These are phyloP conservation scores for Keithomyces neogunnii DNA, from an alignment of 2,329 filamentous ascomycete species.

Conservation along the genomic window DNA sequence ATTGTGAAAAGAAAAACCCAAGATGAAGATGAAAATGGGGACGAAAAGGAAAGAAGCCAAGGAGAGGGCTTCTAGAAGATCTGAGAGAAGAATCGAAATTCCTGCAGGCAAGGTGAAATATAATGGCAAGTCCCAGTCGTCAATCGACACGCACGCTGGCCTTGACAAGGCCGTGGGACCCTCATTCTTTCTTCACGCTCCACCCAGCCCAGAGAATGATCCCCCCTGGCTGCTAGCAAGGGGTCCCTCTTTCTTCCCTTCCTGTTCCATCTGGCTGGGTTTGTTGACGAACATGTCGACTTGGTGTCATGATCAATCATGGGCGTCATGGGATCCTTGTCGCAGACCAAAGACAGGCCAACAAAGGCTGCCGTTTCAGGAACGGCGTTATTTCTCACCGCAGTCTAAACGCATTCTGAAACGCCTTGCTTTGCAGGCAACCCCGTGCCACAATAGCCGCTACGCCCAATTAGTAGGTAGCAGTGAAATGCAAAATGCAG, in stretches of 20 bases:
- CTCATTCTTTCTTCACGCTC: neutral
- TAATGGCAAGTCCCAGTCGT: neutral
- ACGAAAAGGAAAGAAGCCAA: conserved; percentile 6
- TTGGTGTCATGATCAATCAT: neutral
- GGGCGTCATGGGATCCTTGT: conserved; percentile 7
- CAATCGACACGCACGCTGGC: neutral
- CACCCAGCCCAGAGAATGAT: conserved; percentile 1
- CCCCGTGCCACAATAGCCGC: conserved; percentile 7
- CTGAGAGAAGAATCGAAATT: conserved; percentile 15
- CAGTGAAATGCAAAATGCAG: neutral
- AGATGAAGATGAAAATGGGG: conserved; percentile 3
- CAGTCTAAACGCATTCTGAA: conserved; percentile 19
- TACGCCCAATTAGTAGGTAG: neutral
- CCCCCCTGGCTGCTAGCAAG: neutral
- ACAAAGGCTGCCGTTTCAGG: conserved; percentile 16
- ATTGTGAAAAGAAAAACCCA: conserved; percentile 3
- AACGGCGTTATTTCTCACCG: conserved; percentile 19
- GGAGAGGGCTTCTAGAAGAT: conserved; percentile 21
- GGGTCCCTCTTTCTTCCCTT: neutral
- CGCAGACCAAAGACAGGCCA: conserved; percentile 4
- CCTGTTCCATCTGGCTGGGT: neutral
- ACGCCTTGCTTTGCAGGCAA: conserved; percentile 11
- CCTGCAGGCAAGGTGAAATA: conserved; percentile 1
- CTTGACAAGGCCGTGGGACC: neutral
- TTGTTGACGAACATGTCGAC: conserved; percentile 2